Evolutionary conservation across 495 filamentous ascomycete genomes (phyloP), one percentile per base, ranked within the genome.

Genomic region (Xanthoparmelia taractica): DNA sequence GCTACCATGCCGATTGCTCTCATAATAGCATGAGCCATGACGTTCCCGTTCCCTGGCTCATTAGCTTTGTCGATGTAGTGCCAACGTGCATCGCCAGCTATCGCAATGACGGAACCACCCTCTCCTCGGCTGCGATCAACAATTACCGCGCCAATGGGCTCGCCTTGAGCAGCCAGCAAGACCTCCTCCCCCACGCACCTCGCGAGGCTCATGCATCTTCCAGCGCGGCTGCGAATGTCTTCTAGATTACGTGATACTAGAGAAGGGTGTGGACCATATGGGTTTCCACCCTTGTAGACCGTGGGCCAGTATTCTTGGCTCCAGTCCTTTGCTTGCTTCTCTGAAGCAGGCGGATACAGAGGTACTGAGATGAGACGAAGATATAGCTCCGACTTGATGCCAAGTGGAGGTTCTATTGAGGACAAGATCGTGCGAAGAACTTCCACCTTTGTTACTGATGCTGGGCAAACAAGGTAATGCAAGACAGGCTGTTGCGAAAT

Each of bases 1-100:
- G 91, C 89, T 62, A 97, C 85, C 75, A 97, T 87, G 63, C 85
- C 91, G 63, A 94, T 88, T n/a, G 85, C 91, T 58, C 95, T 81
- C 81, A 97, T 85, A 17, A 89, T 81, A 10, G 90, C 84, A 70
- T 98, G 94, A 20, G 86, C 83, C 78, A 92, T 87, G 1, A 85
- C 82, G 61, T 94, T 91, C 48, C 89, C 90, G 7, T 71, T 71
- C 36, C 74, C 79, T 27, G 77, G 77, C 25, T 76, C 71, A 23
- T 57, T 17, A 10, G n/a, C 23, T 55, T 33, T 34, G 18, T 4
- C 31, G 15, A 40, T 27, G 8, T 27, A 38, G n/a, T 60, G 38
- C 76, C 86, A 92, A 50, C 92, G 83, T 64, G 82, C 87, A 76
- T 97, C 92, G 20, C 85, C 90, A 11, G 89, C 89, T 60, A 92